Evolutionary conservation across 805 yeast species (phyloP).

Genomic region (Schwanniomyces sp.): DNA sequence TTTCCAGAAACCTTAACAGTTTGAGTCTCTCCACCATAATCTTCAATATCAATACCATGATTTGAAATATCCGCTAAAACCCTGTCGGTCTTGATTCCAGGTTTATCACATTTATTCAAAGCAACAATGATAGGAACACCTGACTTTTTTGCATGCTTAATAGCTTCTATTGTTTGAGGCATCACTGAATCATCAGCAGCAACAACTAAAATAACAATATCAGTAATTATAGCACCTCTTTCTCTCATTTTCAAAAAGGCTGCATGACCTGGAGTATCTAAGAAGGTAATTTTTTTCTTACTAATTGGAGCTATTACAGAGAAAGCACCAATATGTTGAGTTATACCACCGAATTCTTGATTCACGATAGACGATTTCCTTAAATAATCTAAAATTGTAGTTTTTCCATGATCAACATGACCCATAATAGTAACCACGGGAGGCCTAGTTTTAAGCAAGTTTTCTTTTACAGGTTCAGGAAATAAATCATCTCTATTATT

Average conservation of each 20-base stretch:
- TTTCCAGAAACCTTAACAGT: constrained; percentile 84
- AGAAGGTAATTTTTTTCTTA: constrained; percentile 76
- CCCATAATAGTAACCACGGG: constrained; percentile 99
- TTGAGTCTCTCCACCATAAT: constrained; percentile 93
- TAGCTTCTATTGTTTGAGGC: constrained; percentile 97
- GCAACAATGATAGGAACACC: constrained; percentile 88
- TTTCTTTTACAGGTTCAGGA: constrained; percentile 48
- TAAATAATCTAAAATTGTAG: constrained; percentile 85
- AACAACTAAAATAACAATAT: constrained; percentile 86
- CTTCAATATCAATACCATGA: constrained; percentile 82
- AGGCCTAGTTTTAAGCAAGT: constrained; percentile 63
- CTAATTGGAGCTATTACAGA: constrained; percentile 78
- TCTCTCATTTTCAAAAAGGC: constrained; percentile 96
- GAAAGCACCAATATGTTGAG: constrained; percentile 98
- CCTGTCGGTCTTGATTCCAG: constrained; percentile 69
- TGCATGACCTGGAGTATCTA: constrained; percentile 98
- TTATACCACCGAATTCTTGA: constrained; percentile 92
- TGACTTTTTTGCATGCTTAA: constrained; percentile 83
- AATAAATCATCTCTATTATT: constrained; percentile 64
- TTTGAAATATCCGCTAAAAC: constrained; percentile 76
- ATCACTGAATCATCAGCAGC: constrained; percentile 97
- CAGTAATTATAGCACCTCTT: constrained; percentile 93
- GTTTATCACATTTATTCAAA: constrained; percentile 86
- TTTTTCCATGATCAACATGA: constrained; percentile 98
- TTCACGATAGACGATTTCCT: constrained; percentile 82